These are phyloP conservation scores for Eucalyptus tenuipes DNA, from an alignment of 345 rosid species.

Conservation along the genomic window DNA sequence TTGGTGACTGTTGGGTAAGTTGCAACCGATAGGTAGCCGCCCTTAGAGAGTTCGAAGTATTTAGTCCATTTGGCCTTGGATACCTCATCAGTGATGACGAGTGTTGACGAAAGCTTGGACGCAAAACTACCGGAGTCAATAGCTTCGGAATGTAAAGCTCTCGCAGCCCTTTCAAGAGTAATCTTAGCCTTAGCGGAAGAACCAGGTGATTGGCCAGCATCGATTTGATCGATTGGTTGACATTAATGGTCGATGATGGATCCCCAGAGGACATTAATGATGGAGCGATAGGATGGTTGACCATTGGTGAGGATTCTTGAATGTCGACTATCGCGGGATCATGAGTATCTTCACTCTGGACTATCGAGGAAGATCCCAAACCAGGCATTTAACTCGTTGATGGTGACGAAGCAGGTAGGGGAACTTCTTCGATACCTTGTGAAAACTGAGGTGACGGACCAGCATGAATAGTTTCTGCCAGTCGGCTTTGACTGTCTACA, in stretches of 20 bases:
- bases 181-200: neutral
- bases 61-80: neutral
- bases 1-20: neutral
- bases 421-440: neutral
- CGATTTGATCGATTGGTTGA: neutral
- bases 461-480: neutral
- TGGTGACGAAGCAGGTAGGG: neutral
- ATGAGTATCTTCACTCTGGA: neutral
- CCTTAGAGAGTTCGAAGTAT: neutral
- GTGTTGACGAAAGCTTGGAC: neutral
- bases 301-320: neutral
- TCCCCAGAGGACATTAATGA: neutral
- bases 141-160: neutral
- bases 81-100: neutral
- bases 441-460: neutral
- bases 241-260: neutral
- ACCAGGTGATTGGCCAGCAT: neutral
- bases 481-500: neutral
- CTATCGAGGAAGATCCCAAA: neutral
- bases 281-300: neutral
- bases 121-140: neutral
- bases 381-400: neutral
- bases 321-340: neutral
- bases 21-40: neutral
- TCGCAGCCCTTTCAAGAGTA: neutral